These are phyloP conservation scores for Grosmannia huntii DNA, from an alignment of 2,329 filamentous ascomycete genomes.

Conservation along the genomic window DNA sequence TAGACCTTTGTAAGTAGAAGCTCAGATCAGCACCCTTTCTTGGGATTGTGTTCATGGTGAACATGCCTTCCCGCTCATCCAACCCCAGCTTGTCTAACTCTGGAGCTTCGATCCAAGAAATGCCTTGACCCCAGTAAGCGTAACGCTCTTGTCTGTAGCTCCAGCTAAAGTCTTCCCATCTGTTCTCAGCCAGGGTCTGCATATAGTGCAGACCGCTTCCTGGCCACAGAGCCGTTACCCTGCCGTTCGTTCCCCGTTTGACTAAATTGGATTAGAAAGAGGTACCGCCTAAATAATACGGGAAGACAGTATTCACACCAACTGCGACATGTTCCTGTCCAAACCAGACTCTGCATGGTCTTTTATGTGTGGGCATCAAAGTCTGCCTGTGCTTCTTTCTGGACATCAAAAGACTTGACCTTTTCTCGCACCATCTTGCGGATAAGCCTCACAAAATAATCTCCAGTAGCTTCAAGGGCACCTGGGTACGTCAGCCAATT, in stretches of 20 bases:
- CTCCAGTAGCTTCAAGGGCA: constrained; percentile 15
- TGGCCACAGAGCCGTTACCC: constrained; percentile 27
- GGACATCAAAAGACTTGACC: constrained; percentile 13
- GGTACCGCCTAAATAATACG: constrained; percentile 20
- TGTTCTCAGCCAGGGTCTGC: constrained; percentile 22
- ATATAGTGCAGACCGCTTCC: constrained; percentile 34
- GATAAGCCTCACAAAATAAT: constrained; percentile 17
- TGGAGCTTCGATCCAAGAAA: constrained; percentile 13
- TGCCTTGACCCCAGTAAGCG: constrained; percentile 13
- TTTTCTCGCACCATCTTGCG: constrained; percentile 13
- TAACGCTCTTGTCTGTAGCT: constrained; percentile 12
- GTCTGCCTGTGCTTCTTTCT: constrained; percentile 25
- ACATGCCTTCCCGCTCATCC: neutral
- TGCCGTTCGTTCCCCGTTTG: constrained; percentile 16
- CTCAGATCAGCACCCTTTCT: neutral
- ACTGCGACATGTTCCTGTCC: constrained; percentile 19
- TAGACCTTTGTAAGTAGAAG: neutral
- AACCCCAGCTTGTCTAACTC: neutral
- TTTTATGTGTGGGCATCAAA: constrained; percentile 30
- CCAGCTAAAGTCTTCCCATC: constrained; percentile 17
- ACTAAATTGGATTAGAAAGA: constrained; percentile 27
- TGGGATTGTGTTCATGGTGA: neutral
- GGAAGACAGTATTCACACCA: neutral
- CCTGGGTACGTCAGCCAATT: constrained; percentile 4
- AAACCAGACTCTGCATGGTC: constrained; percentile 29